Percentiles rank a stretch among this genome's conserved stretches.
phyloP scores from a whole-genome alignment of 2,329 filamentous ascomycete genomes.

The Xylariales sp. region DNA sequence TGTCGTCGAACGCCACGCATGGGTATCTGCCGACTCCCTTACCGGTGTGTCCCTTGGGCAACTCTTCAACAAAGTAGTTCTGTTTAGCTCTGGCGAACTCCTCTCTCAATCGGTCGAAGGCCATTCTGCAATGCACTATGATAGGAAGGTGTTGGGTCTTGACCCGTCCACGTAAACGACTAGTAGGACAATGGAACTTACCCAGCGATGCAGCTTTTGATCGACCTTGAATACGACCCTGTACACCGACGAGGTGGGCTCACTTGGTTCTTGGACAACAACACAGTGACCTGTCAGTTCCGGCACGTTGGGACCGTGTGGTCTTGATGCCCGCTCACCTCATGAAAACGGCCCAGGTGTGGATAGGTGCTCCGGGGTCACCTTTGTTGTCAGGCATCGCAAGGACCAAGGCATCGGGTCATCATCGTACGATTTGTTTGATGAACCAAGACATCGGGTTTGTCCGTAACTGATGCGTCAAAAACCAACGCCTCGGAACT shows the following conservation, averaged over 20 bases:
- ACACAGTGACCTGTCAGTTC: slow-evolving; percentile 23
- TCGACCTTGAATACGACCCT: slow-evolving; percentile 10
- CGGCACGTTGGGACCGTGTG: slow-evolving; percentile 26
- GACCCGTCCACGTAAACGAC: background rate
- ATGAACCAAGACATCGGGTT: slow-evolving; percentile 25
- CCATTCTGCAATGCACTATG: slow-evolving; percentile 26
- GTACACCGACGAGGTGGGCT: slow-evolving; percentile 1
- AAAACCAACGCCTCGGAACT: slow-evolving; percentile 29
- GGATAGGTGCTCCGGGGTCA: background rate
- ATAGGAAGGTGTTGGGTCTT: slow-evolving; percentile 32
- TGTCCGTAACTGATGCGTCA: slow-evolving; percentile 30
- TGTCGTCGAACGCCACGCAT: background rate
- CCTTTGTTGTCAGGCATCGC: slow-evolving; percentile 15
- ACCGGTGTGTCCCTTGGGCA: background rate
- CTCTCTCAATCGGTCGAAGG: slow-evolving; percentile 9
- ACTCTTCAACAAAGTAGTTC: slow-evolving; percentile 3
- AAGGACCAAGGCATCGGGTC: slow-evolving; percentile 34
- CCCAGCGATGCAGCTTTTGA: slow-evolving; percentile 1
- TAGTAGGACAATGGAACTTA: background rate
- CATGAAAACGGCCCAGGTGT: slow-evolving; percentile 1
- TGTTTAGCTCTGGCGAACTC: background rate
- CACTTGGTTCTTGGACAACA: background rate
- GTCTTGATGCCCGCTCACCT: slow-evolving; percentile 2
- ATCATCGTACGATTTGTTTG: slow-evolving; percentile 27
- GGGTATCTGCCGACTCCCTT: slow-evolving; percentile 15